Conservation (phyloP, 257 asterid species). For the Penstemon newberryi region DNA sequence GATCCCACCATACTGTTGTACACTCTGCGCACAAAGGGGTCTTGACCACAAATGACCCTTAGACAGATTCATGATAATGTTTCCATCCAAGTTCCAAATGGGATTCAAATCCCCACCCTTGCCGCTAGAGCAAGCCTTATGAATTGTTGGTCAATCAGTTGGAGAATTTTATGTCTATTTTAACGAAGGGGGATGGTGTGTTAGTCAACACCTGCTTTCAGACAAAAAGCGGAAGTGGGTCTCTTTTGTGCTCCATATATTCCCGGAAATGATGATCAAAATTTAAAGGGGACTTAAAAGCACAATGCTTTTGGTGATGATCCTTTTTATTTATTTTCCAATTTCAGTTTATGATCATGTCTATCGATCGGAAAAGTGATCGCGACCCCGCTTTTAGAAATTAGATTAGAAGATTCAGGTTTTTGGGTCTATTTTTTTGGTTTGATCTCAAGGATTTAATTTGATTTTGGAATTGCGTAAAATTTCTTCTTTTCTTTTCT, state of each 20-base stretch:
- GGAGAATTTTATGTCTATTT: background rate
- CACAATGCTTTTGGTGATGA: slow-evolving; percentile 29
- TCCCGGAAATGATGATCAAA: slow-evolving; percentile 54
- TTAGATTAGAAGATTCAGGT: background rate
- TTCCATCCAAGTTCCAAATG: too few relatives aligned
- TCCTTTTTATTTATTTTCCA: background rate
- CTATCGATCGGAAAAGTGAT: background rate
- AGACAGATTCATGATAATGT: too few relatives aligned
- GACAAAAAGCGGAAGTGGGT: slow-evolving; percentile 64
- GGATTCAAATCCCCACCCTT: too few relatives aligned
- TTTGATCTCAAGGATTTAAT: too few relatives aligned
- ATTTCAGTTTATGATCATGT: background rate
- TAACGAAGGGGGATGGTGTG: slow-evolving; percentile 15
- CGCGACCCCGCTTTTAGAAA: background rate
- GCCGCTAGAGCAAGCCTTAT: too few relatives aligned
- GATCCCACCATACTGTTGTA: too few relatives aligned
- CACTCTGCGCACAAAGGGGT: too few relatives aligned
- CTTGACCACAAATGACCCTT: too few relatives aligned
- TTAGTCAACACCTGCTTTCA: slow-evolving; percentile 57
- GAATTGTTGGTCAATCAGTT: too few relatives aligned
- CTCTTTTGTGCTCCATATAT: slow-evolving; percentile 52
- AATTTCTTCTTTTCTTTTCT: too few relatives aligned
- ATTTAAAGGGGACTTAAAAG: slow-evolving; percentile 49
- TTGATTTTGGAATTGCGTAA: too few relatives aligned
- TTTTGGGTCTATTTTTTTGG: too few relatives aligned